phyloP scores from a whole-genome alignment of 2,329 filamentous ascomycete species.

The Fusarium chuoi region DNA sequence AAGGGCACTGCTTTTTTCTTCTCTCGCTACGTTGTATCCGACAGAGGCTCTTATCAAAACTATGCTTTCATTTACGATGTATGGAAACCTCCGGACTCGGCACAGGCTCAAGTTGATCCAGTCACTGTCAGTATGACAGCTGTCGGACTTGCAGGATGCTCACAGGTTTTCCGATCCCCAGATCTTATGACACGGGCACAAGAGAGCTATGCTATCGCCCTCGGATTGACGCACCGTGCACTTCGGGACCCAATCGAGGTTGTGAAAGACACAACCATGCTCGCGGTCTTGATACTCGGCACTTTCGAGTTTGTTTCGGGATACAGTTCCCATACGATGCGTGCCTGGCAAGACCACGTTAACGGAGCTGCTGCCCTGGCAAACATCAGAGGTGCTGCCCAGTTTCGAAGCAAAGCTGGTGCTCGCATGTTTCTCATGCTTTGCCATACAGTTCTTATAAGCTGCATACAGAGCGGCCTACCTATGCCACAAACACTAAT shows the following conservation, averaged over 20 bases:
- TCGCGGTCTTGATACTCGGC: slow-evolving; percentile 63
- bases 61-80: slow-evolving; percentile 65
- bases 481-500: slow-evolving; percentile 60
- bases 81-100: slow-evolving; percentile 57
- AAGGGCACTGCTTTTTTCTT: slow-evolving; percentile 62
- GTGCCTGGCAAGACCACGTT: slow-evolving; percentile 64
- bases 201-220: slow-evolving; percentile 62
- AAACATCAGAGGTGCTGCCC: slow-evolving; percentile 58
- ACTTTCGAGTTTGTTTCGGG: slow-evolving; percentile 66
- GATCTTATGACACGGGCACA: slow-evolving; percentile 59
- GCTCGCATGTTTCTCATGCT: slow-evolving; percentile 65
- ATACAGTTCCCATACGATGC: slow-evolving; percentile 56
- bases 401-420: slow-evolving; percentile 58
- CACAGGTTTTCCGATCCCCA: slow-evolving; percentile 55
- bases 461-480: slow-evolving; percentile 60
- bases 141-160: slow-evolving; percentile 63
- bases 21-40: slow-evolving; percentile 60
- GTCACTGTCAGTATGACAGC: slow-evolving; percentile 64
- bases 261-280: slow-evolving; percentile 62
- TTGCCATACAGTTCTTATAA: slow-evolving; percentile 61
- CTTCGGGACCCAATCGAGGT: slow-evolving; percentile 57
- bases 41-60: slow-evolving; percentile 59
- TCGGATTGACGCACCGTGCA: slow-evolving; percentile 61
- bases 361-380: slow-evolving; percentile 63
- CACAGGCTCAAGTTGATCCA: slow-evolving; percentile 53